Percentiles rank a stretch among this genome's conserved stretches.
phyloP scores from a whole-genome alignment of 768 basidiomycete species.

The Kwoniella dendrophila region DNA sequence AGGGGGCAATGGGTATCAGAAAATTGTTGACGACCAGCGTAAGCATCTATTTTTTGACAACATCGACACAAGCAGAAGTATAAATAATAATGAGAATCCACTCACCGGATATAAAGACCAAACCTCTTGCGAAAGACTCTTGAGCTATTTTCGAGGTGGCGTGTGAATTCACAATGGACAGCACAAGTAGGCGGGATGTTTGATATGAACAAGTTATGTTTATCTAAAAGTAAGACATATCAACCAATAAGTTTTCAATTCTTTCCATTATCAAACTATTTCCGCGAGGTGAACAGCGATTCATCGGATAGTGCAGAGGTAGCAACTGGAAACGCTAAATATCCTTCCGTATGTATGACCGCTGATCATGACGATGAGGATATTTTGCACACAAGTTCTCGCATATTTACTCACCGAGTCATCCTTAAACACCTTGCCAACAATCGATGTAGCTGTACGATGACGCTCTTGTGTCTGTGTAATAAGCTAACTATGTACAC shows the following conservation, averaged over 20 bases:
- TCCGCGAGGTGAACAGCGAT: no score
- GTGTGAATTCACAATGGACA: neutral
- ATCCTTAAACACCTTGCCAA: conserved; percentile 1
- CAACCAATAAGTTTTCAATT: neutral
- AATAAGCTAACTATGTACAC: no score
- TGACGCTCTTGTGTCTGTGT: no score
- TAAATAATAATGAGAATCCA: neutral
- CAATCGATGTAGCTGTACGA: no score
- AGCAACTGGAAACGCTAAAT: neutral
- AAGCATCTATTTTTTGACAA: neutral
- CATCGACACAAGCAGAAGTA: neutral
- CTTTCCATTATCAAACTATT: neutral
- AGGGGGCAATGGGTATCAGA: neutral
- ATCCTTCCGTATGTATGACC: neutral
- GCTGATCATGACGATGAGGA: conserved; percentile 3
- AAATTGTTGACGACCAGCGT: neutral
- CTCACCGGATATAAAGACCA: neutral
- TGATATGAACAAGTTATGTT: neutral
- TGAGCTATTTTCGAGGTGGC: neutral
- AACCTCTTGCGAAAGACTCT: no score
- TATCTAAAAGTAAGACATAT: neutral
- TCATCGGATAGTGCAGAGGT: no score
- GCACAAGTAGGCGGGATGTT: neutral
- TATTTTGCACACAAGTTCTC: neutral
- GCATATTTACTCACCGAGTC: neutral